A percentile compares a stretch with the other conserved stretches of the same genome.
phyloP scores from a whole-genome alignment of 2,329 filamentous ascomycete species.

The Coleophoma eucalyptorum region DNA sequence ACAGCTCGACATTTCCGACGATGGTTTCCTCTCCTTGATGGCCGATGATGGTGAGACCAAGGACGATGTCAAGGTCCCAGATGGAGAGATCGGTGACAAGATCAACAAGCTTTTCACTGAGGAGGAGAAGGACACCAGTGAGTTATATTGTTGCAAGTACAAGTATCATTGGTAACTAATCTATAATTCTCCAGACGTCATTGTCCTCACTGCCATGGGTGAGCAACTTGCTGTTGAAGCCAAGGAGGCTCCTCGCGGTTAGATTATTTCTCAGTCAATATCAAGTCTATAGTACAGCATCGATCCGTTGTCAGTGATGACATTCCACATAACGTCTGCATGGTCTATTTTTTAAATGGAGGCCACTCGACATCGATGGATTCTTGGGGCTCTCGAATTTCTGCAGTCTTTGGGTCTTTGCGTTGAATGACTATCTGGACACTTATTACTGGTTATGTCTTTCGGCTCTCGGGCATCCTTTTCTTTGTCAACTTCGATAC shows the following conservation, averaged over 20 bases:
- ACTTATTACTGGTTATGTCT: conserved; percentile 35
- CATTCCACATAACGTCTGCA: conserved; percentile 22
- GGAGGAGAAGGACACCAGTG: conserved; percentile 93
- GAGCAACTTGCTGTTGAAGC: conserved; percentile 89
- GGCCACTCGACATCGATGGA: conserved; percentile 18
- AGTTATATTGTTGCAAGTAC: conserved; percentile 37
- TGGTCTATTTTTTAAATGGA: conserved; percentile 11
- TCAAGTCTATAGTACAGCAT: conserved; percentile 16
- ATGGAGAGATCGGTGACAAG: conserved; percentile 83
- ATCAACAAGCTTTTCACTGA: conserved; percentile 75
- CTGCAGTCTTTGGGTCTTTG: conserved; percentile 38
- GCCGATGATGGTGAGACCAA: conserved; percentile 80
- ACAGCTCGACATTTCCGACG: conserved; percentile 91
- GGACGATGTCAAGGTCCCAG: conserved; percentile 92
- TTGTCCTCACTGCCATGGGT: conserved; percentile 92
- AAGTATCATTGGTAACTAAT: neutral
- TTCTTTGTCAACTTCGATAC: conserved; percentile 24
- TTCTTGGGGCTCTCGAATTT: conserved; percentile 24
- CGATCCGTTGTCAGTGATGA: conserved; percentile 24
- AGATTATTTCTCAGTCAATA: conserved; percentile 14
- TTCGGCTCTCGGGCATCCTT: conserved; percentile 20
- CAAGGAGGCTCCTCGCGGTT: conserved; percentile 74
- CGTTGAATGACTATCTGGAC: conserved; percentile 39
- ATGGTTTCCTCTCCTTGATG: conserved; percentile 94
- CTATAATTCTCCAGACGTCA: conserved; percentile 60